Evolutionary conservation across 2,329 filamentous ascomycete species (phyloP).

Genomic region (Fusarium irregulare): DNA sequence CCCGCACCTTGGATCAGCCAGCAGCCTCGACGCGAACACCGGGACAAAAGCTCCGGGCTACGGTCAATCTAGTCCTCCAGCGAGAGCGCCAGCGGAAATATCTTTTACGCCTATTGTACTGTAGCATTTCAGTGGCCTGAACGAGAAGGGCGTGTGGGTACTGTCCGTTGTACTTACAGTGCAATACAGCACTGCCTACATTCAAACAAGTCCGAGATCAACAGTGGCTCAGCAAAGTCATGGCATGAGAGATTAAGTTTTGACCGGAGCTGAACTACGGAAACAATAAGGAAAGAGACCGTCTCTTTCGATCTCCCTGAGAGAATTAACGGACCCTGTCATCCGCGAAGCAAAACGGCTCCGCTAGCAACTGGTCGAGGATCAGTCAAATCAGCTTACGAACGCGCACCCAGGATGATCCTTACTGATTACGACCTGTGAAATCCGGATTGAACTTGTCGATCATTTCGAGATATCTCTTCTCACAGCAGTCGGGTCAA

Average conservation of each 20-base stretch:
- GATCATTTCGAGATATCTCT: slow-evolving; percentile 16
- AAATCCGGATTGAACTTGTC: slow-evolving; percentile 17
- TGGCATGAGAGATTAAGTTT: background rate
- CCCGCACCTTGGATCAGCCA: background rate
- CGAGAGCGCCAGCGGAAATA: background rate
- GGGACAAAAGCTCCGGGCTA: slow-evolving; percentile 28
- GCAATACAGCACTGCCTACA: background rate
- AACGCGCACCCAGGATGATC: slow-evolving; percentile 14
- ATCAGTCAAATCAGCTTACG: background rate
- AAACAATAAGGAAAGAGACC: background rate
- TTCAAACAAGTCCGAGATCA: background rate
- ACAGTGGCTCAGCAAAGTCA: background rate
- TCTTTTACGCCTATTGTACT: background rate
- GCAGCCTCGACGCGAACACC: background rate
- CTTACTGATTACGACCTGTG: background rate
- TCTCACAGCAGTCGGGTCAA: background rate
- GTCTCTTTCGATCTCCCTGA: background rate
- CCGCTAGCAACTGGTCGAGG: background rate
- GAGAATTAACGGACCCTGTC: background rate
- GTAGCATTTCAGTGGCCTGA: background rate
- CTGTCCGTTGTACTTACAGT: background rate
- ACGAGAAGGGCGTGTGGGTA: background rate
- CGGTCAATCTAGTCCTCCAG: background rate
- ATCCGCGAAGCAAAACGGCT: background rate
- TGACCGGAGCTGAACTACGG: background rate